Percentiles rank a stretch among this genome's conserved stretches.
phyloP scores from a whole-genome alignment of 331 rosid species.

The Ulmus americana region DNA sequence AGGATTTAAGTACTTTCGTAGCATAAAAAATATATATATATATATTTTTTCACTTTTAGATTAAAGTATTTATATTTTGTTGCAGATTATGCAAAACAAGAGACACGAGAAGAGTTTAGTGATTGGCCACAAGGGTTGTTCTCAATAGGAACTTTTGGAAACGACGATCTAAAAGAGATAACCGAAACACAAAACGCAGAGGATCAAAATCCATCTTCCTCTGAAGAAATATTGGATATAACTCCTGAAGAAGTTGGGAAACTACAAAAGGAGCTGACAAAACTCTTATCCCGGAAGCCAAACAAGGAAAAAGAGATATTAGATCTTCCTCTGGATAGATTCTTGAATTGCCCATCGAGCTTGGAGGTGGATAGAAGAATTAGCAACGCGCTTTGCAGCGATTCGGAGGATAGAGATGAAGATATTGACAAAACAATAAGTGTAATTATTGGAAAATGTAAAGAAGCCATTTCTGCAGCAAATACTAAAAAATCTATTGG shows the following conservation, averaged over 20 bases:
- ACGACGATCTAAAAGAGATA: conserved; percentile 48
- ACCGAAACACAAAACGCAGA: conserved; percentile 24
- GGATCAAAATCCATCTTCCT: conserved; percentile 50
- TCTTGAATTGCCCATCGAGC: conserved; percentile 94
- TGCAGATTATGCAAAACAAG: conserved; percentile 64
- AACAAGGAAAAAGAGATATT: conserved; percentile 57
- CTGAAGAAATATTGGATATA: conserved; percentile 58
- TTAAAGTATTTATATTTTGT: conserved; percentile 3
- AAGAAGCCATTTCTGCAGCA: conserved; percentile 56
- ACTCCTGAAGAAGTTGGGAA: conserved; percentile 92
- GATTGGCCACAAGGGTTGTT: conserved; percentile 91
- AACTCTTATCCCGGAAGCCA: conserved; percentile 59
- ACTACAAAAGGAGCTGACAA: conserved; percentile 69
- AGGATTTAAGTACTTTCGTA: too few species aligned
- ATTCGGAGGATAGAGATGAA: conserved; percentile 49
- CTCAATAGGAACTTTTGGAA: conserved; percentile 94
- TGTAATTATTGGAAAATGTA: conserved; percentile 76
- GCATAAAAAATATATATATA: too few species aligned
- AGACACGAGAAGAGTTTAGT: conserved; percentile 80
- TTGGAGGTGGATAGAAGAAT: conserved; percentile 84
- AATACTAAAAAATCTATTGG: conserved; percentile 56
- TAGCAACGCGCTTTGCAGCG: conserved; percentile 48
- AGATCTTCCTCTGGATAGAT: conserved; percentile 88
- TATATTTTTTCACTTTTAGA: background rate
- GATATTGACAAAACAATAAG: conserved; percentile 83